Base-by-base conservation (phyloP, 352 stramenopile genomes). In the Lagenidium sp. region DNA sequence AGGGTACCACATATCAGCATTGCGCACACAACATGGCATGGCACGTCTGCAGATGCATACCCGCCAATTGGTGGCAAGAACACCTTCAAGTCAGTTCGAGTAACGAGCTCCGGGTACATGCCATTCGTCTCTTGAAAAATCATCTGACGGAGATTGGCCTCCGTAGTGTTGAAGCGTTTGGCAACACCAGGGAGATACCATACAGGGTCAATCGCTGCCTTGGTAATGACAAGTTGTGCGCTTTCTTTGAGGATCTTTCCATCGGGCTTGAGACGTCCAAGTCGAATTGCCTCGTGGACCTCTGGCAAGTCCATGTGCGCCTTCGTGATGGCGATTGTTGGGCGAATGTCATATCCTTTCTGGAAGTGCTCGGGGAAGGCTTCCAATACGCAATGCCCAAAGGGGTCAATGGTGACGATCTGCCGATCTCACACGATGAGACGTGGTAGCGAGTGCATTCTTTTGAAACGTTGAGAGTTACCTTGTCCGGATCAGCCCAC, bases 81-180 rank as follows among this genome's bases (percentile, higher is more conserved):
- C 2, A 99, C 82, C 63, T 99, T 98, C 43, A 99, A 82, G 55
- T 99, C 97, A 16, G 94, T 96, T 38, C 97, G 78, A 12, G 97
- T 99, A 47, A 99, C 95, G 6, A 99, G 63, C 68, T 99, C 96
- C 4, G 97, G 97, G 64, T 99, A 99, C 96, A 99, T 99, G 53
- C 96, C 97, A 67, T 99, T 99, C 28, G 96, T 99, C 74, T 99
- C 97, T 43, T 96, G 87, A 72, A 99, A 99, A 41, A 99, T 97
- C 30, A 94, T 83, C 60, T 98, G 88, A 29, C 97, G 91, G 29
- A 99, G 67, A 52, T 96, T 83, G 5, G 70, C 58, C 60, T 99
- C 96, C 2, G 91, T 96, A 42, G 91, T 97, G 62, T 96, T 96
- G 64, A 99, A 99, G 43, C 97, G 92, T 57, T 97, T 94, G 36